Base-by-base conservation (phyloP, 2,329 filamentous ascomycete genomes). In the Cryphonectria parasitica region DNA sequence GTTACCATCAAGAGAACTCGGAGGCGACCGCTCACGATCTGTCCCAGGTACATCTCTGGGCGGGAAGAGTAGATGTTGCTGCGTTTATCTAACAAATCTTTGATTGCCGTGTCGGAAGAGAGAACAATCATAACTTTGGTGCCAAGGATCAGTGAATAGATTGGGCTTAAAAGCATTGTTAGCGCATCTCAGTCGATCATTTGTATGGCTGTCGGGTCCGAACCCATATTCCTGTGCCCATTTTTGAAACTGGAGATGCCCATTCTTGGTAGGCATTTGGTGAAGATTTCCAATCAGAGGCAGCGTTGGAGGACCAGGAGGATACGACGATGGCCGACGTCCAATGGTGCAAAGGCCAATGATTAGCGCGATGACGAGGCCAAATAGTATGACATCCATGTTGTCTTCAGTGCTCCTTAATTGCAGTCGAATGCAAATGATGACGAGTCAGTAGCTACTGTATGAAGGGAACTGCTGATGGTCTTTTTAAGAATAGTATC, bases 251-350 rank as follows among this genome's bases (percentile, higher is more conserved):
- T 87, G 83, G 0, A 84, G 72, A 68, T 86, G 82, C 0, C 75
- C 75, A 36, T 84, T 77, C 7, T 78, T 65, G 2, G 76, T 77
- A 0, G 84, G 85, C 75, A 87, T 84, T 71, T 81, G 81, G 73
- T 86, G 85, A 1, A 88, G 74, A 62, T 88, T 88, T 6, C 86
- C 86, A 8, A 88, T 75, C 1, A 88, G 69, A 0, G 85, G 86
- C 1, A 86, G 45, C 0, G 85, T 86, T 0, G 84, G 84, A 6
- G 86, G 86, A 0, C 86, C 86, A 0, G 85, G 85, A 13, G 85
- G 85, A 54, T 54, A 54, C 52, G 52, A 54, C 11, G 52, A 49
- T 78, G 81, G 75, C 70, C 82, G 43, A n/a, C 67, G 71, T 5
- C 76, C 76, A 61, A 75, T 62, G 61, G 66, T 74, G 22, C 70